Evolutionary conservation across 2,329 filamentous ascomycete genomes (phyloP).

Genomic region (Diaporthe aspalathi): DNA sequence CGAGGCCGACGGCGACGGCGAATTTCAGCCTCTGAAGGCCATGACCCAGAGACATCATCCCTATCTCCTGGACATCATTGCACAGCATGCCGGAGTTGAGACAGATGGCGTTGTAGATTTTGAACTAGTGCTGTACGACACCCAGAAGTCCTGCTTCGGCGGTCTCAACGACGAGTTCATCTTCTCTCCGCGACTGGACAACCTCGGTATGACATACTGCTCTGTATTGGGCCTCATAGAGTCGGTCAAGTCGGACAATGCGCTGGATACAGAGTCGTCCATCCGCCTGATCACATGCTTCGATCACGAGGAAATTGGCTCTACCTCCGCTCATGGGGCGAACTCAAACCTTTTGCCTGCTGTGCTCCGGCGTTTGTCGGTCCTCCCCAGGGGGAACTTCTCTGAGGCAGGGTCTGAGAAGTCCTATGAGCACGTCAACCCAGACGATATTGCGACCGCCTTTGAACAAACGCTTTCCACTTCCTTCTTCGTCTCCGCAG

Average conservation of each 20-base stretch:
- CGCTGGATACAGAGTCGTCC: slow-evolving; percentile 79
- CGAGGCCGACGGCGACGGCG: slow-evolving; percentile 57
- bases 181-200: slow-evolving; percentile 95
- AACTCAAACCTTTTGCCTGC: slow-evolving; percentile 91
- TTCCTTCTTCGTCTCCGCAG: slow-evolving; percentile 94
- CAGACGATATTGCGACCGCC: slow-evolving; percentile 76
- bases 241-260: slow-evolving; percentile 72
- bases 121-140: slow-evolving; percentile 96
- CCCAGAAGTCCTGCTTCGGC: slow-evolving; percentile 88
- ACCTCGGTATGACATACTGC: slow-evolving; percentile 96
- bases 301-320: slow-evolving; percentile 98
- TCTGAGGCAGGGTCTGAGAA: slow-evolving; percentile 65
- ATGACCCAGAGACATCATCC: slow-evolving; percentile 89
- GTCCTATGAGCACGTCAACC: slow-evolving; percentile 70
- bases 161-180: slow-evolving; percentile 94
- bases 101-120: slow-evolving; percentile 87
- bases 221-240: slow-evolving; percentile 85
- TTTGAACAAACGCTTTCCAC: slow-evolving; percentile 93
- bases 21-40: slow-evolving; percentile 80
- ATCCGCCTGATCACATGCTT: slow-evolving; percentile 96
- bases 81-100: slow-evolving; percentile 78
- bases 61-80: slow-evolving; percentile 86
- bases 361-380: slow-evolving; percentile 86
- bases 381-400: slow-evolving; percentile 72
- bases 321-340: slow-evolving; percentile 90